Conservation (phyloP, 371 early-diverging fungal species). For the Coelomomyces lativittatus region DNA sequence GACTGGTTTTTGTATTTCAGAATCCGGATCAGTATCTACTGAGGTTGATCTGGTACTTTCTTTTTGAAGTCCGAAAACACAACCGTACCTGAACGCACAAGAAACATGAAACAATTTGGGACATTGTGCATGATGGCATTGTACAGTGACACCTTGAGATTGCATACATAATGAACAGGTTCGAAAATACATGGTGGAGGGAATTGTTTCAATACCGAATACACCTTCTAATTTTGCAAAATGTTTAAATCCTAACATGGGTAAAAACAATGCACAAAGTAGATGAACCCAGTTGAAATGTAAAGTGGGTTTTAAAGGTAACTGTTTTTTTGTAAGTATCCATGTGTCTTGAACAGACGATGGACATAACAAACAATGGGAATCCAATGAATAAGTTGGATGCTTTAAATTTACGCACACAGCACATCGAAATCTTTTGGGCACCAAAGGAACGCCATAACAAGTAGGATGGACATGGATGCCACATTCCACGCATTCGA, state of each 20-base stretch:
- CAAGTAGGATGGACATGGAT: not conserved
- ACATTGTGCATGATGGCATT: not conserved
- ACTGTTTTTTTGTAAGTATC: too few species aligned
- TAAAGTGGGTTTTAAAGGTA: not conserved
- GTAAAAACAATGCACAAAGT: not conserved
- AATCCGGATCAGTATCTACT: not conserved
- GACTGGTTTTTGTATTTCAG: too few species aligned
- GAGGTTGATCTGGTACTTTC: not conserved
- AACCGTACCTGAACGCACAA: not conserved
- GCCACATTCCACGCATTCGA: not conserved
- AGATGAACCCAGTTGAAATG: conserved; percentile 1
- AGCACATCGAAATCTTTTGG: not conserved
- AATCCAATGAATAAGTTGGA: not conserved
- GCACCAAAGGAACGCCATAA: not conserved
- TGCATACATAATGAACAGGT: not conserved
- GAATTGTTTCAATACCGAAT: not conserved
- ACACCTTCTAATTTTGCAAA: not conserved
- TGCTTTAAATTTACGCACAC: not conserved
- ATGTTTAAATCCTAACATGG: not conserved
- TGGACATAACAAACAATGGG: not conserved
- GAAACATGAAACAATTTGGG: not conserved
- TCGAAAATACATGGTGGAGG: not conserved
- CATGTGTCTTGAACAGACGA: too few species aligned
- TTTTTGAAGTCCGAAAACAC: not conserved
- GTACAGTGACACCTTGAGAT: not conserved